Evolutionary conservation across 78 protist genomes (phyloP), one percentile per base, ranked within the genome.

Genomic region (Polysphondylium violaceum): DNA sequence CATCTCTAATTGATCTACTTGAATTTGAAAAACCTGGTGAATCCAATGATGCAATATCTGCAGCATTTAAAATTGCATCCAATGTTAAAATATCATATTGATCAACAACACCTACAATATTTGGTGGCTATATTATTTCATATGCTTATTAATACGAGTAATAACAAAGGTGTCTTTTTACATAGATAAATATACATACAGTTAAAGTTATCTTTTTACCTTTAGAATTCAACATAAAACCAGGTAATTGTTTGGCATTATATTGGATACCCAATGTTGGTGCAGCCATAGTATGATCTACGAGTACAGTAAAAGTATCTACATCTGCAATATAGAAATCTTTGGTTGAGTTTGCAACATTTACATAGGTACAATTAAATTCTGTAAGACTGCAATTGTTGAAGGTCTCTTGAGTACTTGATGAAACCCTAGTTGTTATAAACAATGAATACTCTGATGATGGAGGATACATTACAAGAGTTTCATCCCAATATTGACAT

Each of bases 401-500:
- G 0, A 41, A 23, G 21, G 74, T 61, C 0, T 53, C 27, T 58
- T 86, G 79, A 21, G 21, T 31, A n/a, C 38, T 58, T 40, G 51
- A 27, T 2, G 77, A 59, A 14, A 43, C 78, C 14, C 92, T 58
- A 7, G 92, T 86, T 16, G 92, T 29, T 33, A 86, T 86, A 40
- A 86, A 86, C 79, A 86, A 71, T 31, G 73, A 41, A 21, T 33
- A n/a, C 19, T 76, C 81, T 5, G 72, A 31, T 25, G 56, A 8
- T 25, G 86, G 73, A 35, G 92, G 92, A 65, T 76, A 86, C 6
- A 86, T 21, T 23, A 41, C 79, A 21, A 86, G 29, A 25, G 23
- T 16, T 58, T 86, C 92, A 71, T 86, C 92, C 92, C 92, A 86
- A 55, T 58, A 86, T 53, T 71, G 44, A 67, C 92, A 86, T 65